Evolutionary conservation across 345 rosid species (phyloP), one percentile per base, ranked within the genome.

Genomic region (Microcos paniculata): DNA sequence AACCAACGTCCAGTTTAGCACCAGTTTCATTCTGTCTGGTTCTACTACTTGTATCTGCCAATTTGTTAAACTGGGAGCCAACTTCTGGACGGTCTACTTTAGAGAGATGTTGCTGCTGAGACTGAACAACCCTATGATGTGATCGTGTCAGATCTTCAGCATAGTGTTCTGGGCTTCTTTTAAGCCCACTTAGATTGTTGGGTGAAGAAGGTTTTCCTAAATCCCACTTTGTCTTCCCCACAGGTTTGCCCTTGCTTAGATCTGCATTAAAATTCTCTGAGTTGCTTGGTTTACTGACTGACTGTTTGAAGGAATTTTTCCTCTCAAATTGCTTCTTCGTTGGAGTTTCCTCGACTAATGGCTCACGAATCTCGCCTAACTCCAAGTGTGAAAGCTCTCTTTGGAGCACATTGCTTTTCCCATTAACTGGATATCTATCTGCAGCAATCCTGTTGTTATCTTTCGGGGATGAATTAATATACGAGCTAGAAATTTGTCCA

Each of bases 331-430:
- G 89, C 87, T 83, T 89, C 77, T 76, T 85, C 77, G 55, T 57
- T 48, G 82, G 84, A 79, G 82, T 84, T 76, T 87, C 92, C 35
- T 87, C 97, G 8, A 74, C 82, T 64, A 80, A 59, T 74, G 93
- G 85, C 76, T 91, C 96, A 42, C 93, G 97, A 69, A 93, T 89
- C 84, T 95, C 99, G 80, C 99, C 99, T 71, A 93, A 81, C 89
- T 95, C 99, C 89, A 95, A 85, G 77, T 90, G 94, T 30, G 96
- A 87, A 75, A 83, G 80, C 85, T 90, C 96, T 84, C 92, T 87
- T 61, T 85, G 97, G 81, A 93, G 95, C 40, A 79, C 19, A 72
- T 73, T 70, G 49, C 82, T 87, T 80, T 84, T 90, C 72, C 89
- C 92, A 80, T 85, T 85, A 5, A 58, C 80, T 18, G 85, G 84